Evolutionary conservation across 2,329 filamentous ascomycete genomes (phyloP).

Genomic region (Didymella pomorum): DNA sequence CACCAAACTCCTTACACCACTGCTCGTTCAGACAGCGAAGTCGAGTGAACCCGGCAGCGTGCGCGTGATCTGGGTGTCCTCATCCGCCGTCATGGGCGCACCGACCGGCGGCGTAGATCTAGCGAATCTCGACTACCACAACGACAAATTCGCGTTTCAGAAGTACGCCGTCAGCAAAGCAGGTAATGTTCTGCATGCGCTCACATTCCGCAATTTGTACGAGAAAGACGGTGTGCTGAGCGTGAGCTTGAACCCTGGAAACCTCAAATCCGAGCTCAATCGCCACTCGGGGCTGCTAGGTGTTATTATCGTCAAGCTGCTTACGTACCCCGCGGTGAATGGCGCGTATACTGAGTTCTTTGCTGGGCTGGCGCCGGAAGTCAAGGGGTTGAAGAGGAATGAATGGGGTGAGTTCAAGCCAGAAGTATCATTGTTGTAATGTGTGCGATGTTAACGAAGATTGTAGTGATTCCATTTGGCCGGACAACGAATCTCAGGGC

Average conservation of each 20-base stretch:
- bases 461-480: constrained; percentile 59
- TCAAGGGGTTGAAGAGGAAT: constrained; percentile 37
- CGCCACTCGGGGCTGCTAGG: constrained; percentile 37
- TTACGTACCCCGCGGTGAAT: constrained; percentile 28
- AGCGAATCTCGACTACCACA: constrained; percentile 27
- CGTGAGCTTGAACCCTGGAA: constrained; percentile 52
- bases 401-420: constrained; percentile 29
- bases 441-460: neutral
- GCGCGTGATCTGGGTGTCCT: constrained; percentile 48
- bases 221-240: constrained; percentile 29
- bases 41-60: constrained; percentile 34
- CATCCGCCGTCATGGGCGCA: constrained; percentile 19
- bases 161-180: constrained; percentile 41
- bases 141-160: constrained; percentile 1
- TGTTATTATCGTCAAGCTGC: neutral
- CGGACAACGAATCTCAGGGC: constrained; percentile 29
- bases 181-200: constrained; percentile 40
- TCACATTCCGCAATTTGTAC: constrained; percentile 30
- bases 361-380: constrained; percentile 31
- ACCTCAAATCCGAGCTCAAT: constrained; percentile 41
- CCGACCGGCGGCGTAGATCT: constrained; percentile 31
- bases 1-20: constrained; percentile 49
- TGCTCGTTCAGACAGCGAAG: constrained; percentile 44
- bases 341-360: constrained; percentile 40
- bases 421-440: neutral